Conservation (phyloP, 352 stramenopile genomes). For the Globisporangium cylindrosporum region DNA sequence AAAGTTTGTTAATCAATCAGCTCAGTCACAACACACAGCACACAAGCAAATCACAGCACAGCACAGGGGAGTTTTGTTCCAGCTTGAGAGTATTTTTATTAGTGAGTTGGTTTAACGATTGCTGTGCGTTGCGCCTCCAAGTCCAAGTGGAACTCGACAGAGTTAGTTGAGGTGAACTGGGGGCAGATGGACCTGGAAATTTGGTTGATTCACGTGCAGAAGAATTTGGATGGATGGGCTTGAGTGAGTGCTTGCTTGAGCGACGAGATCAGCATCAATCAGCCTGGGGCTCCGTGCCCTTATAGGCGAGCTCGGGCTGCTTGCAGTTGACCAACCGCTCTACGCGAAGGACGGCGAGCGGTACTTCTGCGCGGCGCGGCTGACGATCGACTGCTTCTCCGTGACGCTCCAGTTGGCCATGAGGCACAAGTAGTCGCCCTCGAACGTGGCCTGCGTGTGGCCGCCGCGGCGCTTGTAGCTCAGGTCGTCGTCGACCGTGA, state of each 20-base stretch:
- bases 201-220: not conserved
- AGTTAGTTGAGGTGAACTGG: not conserved
- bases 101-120: not conserved
- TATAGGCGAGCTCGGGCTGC: not conserved
- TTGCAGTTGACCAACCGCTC: not conserved
- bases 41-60: not conserved
- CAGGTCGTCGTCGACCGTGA: conserved; percentile 72
- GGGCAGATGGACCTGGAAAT: not conserved
- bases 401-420: conserved; percentile 78
- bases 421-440: conserved; percentile 81
- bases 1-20: not conserved
- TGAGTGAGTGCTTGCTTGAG: not conserved
- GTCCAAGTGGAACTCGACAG: not conserved
- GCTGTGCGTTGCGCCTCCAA: not conserved
- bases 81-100: conserved; percentile 9
- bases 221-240: not conserved
- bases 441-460: conserved; percentile 82
- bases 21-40: not conserved
- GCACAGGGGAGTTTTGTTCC: not conserved
- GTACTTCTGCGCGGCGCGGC: conserved; percentile 57
- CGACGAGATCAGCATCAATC: not conserved
- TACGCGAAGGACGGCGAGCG: conserved; percentile 79
- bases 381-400: conserved; percentile 28
- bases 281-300: not conserved
- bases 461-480: conserved; percentile 81